Percentiles rank a stretch among this genome's conserved stretches.
These are phyloP conservation scores for Chondrus crispus DNA, from an alignment of 23 red algal genomes.

Conservation along the genomic window DNA sequence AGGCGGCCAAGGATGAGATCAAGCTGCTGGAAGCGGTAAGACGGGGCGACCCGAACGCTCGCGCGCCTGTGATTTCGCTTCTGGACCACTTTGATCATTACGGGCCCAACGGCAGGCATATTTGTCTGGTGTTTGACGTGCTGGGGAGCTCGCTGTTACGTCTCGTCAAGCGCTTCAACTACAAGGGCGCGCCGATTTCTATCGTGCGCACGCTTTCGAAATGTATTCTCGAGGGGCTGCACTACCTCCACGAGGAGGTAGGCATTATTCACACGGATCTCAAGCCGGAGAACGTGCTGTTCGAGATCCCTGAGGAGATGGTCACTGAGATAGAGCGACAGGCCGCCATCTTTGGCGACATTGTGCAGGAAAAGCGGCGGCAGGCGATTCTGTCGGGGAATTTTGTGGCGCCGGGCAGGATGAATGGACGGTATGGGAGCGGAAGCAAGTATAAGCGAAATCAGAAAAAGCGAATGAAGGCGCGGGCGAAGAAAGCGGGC, in stretches of 20 bases:
- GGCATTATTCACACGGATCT: constrained; percentile 90
- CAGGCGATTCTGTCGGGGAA: constrained; percentile 19
- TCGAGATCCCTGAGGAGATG: constrained; percentile 43
- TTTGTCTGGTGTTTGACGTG: constrained; percentile 88
- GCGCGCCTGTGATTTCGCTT: constrained; percentile 62
- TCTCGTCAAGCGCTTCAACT: constrained; percentile 71
- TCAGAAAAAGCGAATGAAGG: constrained; percentile 53
- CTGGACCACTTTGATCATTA: constrained; percentile 84
- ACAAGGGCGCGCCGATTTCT: constrained; percentile 59
- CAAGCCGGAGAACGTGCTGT: constrained; percentile 92
- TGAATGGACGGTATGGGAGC: not conserved
- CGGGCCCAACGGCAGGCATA: constrained; percentile 82
- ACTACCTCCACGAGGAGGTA: constrained; percentile 71
- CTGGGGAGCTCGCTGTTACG: constrained; percentile 75
- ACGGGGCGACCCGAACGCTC: not conserved
- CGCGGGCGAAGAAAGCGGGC: constrained; percentile 35
- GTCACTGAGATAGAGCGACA: constrained; percentile 39
- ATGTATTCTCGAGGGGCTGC: constrained; percentile 68
- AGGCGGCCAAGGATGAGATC: constrained; percentile 92
- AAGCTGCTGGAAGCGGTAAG: constrained; percentile 54
- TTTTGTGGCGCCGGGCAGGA: not conserved
- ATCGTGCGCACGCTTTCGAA: constrained; percentile 57
- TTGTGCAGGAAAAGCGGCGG: constrained; percentile 10
- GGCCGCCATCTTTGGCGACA: not conserved
- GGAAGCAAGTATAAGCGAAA: constrained; percentile 36